Evolutionary conservation across 306 rosid species (phyloP), one percentile per base, ranked within the genome.

Genomic region (Malus orientalis): DNA sequence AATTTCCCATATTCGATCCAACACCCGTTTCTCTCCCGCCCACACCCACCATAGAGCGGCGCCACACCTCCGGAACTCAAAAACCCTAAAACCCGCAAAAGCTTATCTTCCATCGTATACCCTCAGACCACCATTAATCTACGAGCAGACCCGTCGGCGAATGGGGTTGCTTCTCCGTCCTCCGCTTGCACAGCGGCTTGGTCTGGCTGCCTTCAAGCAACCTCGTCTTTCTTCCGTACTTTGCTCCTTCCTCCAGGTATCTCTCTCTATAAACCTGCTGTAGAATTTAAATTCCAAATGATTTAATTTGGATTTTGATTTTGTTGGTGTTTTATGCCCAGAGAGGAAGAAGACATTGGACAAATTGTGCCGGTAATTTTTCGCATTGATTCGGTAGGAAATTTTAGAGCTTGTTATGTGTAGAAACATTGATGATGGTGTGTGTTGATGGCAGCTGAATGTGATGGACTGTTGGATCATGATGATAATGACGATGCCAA

Each of bases 401-500:
- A 1, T 13, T 16, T 51, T 11, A 51, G 33, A 47, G 73, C 29
- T 15, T 45, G 40, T 32, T 32, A 20, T 16, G 22, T 6, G 12
- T 20, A 6, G 47, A 53, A 33, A 20, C 36, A 32, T 32, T 11
- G 16, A 54, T 54, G 12, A 5, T 23, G n/a, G 5, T 15, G 16
- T 18, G 7, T 3, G 20, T 23, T 13, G 30, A 11, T 54, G n/a
- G n/a, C 75, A 71, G 75, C 30, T 54, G 96, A 89, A 83, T 80
- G 67, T 47, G 91, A 85, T 71, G 2, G 20, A 11, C 47, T 57
- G 62, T 23, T 53, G 63, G 75, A 71, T 71, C 33, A 7, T 54
- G 64, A 30, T 54, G 65, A 71, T 20, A 71, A 66, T 74, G 92
- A 89, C 73, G 93, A 91, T 78, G 84, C 79, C 68, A 86, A 79